phyloP scores from a whole-genome alignment of 2,329 filamentous ascomycete species.

The Helicocarpus griseus region DNA sequence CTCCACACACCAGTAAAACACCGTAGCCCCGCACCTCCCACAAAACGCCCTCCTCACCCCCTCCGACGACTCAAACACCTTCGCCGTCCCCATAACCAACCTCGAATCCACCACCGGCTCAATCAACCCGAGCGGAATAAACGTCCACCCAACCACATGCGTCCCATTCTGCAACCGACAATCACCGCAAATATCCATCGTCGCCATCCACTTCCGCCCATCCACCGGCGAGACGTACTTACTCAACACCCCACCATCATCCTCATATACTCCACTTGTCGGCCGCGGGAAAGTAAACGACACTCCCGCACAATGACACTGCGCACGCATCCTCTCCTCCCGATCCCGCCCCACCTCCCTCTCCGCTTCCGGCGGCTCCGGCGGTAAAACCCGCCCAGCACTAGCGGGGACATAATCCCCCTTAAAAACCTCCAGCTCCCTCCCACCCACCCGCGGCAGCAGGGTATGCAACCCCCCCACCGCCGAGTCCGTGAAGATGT shows the following conservation, averaged over 20 bases:
- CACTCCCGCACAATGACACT: conserved; percentile 39
- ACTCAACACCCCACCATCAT: conserved; percentile 16
- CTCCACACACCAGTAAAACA: conserved; percentile 30
- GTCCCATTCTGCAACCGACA: conserved; percentile 34
- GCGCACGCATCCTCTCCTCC: conserved; percentile 22
- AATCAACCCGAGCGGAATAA: conserved; percentile 28
- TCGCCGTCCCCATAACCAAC: conserved; percentile 28
- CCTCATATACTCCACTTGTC: conserved; percentile 17
- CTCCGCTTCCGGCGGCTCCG: conserved; percentile 1
- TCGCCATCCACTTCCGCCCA: conserved; percentile 18
- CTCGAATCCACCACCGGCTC: conserved; percentile 16
- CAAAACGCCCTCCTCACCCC: conserved; percentile 36
- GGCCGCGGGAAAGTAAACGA: conserved; percentile 34
- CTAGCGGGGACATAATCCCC: background rate
- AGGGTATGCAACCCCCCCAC: conserved; percentile 14
- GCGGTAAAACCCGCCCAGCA: background rate
- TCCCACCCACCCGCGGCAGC: conserved; percentile 12
- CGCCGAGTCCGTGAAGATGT: conserved; percentile 14
- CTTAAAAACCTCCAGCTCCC: conserved; percentile 11
- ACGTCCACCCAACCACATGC: conserved; percentile 35
- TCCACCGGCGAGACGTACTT: conserved; percentile 14
- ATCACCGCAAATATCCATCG: conserved; percentile 23
- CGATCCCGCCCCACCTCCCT: background rate
- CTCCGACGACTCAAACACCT: conserved; percentile 28
- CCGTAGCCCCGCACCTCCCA: conserved; percentile 35